Conservation (phyloP, 2,329 filamentous ascomycete genomes). For the Drechslerella coelobrocha region DNA sequence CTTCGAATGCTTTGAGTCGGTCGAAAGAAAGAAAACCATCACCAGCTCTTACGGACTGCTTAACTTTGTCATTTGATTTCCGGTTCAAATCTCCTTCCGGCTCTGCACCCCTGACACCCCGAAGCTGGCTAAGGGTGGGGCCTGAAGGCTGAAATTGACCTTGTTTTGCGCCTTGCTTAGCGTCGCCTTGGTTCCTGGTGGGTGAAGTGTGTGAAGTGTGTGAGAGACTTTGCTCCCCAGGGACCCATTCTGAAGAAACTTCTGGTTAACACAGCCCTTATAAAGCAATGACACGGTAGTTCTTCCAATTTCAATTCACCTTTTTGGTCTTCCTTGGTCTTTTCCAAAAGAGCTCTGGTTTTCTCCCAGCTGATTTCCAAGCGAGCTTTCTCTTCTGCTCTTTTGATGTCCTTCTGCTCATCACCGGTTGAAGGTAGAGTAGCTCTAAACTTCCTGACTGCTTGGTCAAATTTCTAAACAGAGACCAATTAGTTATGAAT, state of each 20-base stretch:
- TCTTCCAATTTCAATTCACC: slow-evolving; percentile 9
- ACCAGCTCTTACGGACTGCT: too few species aligned
- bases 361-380: slow-evolving; percentile 23
- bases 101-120: too few species aligned
- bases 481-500: background rate
- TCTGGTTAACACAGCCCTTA: background rate
- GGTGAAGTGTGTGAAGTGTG: too few species aligned
- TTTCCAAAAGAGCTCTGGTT: background rate
- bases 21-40: slow-evolving; percentile 1
- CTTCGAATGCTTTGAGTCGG: background rate
- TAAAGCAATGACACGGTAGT: background rate
- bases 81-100: too few species aligned
- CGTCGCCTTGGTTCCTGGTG: too few species aligned
- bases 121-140: too few species aligned
- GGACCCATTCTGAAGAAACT: background rate
- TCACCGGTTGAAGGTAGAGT: background rate
- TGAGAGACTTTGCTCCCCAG: too few species aligned
- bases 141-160: too few species aligned
- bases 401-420: background rate
- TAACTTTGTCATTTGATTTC: too few species aligned
- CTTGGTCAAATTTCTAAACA: slow-evolving; percentile 6
- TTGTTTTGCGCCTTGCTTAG: too few species aligned
- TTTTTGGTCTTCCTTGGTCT: background rate
- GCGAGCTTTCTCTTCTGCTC: background rate
- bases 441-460: background rate